A percentile compares a stretch with the other conserved stretches of the same genome.
phyloP scores from a whole-genome alignment of 192 early-diverging fungal species.

The Mortierella antarctica region DNA sequence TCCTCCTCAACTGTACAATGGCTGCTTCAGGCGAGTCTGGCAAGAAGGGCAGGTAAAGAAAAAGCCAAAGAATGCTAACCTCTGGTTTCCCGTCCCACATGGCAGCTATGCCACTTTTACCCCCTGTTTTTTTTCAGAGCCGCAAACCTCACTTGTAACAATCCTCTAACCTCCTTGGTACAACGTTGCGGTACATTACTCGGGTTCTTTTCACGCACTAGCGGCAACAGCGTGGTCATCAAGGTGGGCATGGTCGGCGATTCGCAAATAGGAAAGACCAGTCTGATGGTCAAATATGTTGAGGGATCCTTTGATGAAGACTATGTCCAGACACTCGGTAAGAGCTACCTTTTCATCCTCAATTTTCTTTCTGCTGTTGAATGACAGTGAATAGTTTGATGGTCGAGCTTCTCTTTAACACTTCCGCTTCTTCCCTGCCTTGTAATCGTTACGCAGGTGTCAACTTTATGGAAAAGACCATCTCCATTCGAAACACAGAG shows the following conservation, averaged over 20 bases:
- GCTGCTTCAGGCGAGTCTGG: constrained; percentile 42
- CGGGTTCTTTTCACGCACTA: constrained; percentile 6
- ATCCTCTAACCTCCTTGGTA: too few species aligned
- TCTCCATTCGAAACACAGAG: constrained; percentile 87
- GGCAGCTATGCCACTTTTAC: neutral
- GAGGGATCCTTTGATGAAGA: constrained; percentile 95
- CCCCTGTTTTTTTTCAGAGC: neutral
- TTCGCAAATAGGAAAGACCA: constrained; percentile 96
- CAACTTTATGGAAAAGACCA: constrained; percentile 97
- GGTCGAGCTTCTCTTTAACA: neutral
- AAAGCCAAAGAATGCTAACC: neutral
- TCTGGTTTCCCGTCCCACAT: neutral
- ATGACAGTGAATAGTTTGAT: neutral
- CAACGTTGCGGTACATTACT: neutral
- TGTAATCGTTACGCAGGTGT: constrained; percentile 68
- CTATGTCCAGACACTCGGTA: constrained; percentile 95
- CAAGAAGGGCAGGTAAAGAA: constrained; percentile 46
- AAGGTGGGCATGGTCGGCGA: constrained; percentile 98
- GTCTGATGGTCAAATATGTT: constrained; percentile 97
- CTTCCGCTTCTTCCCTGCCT: too few species aligned
- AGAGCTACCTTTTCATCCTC: neutral
- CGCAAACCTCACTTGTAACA: neutral
- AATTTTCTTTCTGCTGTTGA: neutral
- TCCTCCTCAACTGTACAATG: constrained; percentile 6
- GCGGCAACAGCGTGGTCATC: constrained; percentile 74